Conservation (phyloP, 2,329 filamentous ascomycete species). For the Neurospora sp. region DNA sequence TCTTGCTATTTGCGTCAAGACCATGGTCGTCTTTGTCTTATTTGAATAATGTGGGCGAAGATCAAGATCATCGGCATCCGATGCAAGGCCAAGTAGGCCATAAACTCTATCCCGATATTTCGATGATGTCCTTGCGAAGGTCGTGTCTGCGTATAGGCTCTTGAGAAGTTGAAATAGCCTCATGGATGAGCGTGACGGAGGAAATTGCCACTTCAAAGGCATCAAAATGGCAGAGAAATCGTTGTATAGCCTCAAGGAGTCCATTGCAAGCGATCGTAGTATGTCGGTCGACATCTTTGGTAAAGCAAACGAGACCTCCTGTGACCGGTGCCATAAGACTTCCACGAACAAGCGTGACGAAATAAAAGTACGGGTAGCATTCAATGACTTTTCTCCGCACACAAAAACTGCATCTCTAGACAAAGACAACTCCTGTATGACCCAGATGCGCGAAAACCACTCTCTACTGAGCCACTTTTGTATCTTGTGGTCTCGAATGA, state of each 20-base stretch:
- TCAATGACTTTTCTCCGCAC: constrained; percentile 4
- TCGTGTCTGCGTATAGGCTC: background rate
- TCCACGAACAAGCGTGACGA: accelerated
- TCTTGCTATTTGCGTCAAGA: constrained; percentile 6
- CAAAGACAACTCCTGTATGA: constrained; percentile 8
- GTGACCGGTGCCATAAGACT: background rate
- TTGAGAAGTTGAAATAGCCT: background rate
- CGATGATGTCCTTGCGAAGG: background rate
- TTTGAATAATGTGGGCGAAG: constrained; percentile 4
- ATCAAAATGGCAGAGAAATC: background rate
- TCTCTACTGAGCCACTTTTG: constrained; percentile 1
- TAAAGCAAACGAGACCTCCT: background rate
- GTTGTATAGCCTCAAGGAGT: accelerated
- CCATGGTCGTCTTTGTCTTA: background rate
- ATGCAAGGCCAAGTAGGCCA: constrained; percentile 6
- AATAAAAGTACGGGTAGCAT: background rate
- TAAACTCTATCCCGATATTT: constrained; percentile 8
- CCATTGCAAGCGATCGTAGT: background rate
- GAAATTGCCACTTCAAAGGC: background rate
- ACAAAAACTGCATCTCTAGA: constrained; percentile 8
- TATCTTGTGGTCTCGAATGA: background rate
- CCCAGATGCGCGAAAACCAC: constrained; percentile 9
- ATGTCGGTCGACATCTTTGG: background rate
- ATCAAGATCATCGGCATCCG: background rate
- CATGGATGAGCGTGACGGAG: background rate